phyloP scores from a whole-genome alignment of 192 early-diverging fungal genomes.

The Backusella parvicylindrica region DNA sequence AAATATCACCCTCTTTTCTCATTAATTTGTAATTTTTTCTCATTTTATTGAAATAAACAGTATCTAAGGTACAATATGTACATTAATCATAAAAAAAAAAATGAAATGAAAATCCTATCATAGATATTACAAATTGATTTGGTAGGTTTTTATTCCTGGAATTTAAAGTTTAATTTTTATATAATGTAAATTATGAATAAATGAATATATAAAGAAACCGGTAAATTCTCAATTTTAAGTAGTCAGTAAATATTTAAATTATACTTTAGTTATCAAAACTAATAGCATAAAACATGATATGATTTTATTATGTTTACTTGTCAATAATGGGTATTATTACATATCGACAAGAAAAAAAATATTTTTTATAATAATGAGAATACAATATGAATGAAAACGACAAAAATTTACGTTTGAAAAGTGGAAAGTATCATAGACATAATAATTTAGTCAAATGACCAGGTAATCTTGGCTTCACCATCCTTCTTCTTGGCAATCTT shows the following conservation, averaged over 20 bases:
- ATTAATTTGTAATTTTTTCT: too few relatives aligned
- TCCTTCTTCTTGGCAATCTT: slow-evolving; percentile 27
- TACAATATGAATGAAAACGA: neutral
- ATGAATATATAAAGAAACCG: too few relatives aligned
- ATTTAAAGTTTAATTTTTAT: too few relatives aligned
- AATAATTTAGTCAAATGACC: slow-evolving; percentile 32
- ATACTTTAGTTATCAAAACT: neutral
- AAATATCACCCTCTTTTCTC: too few relatives aligned
- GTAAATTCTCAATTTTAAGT: neutral
- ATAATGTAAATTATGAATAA: too few relatives aligned
- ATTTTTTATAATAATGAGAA: neutral
- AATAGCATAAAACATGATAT: neutral
- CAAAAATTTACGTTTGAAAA: neutral
- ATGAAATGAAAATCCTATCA: too few relatives aligned
- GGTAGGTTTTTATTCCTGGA: too few relatives aligned
- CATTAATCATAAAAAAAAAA: too few relatives aligned
- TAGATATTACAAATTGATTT: too few relatives aligned
- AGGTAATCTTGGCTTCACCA: slow-evolving; percentile 28
- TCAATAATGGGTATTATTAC: neutral
- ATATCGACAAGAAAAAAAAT: neutral
- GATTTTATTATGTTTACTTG: neutral
- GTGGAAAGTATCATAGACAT: neutral
- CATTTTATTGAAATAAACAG: too few relatives aligned
- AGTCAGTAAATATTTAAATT: neutral
- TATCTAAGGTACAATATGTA: too few relatives aligned